Percentiles rank a stretch among this genome's conserved stretches.
phyloP scores from a whole-genome alignment of 495 filamentous ascomycete species.

The Amniculicola lignicola region DNA sequence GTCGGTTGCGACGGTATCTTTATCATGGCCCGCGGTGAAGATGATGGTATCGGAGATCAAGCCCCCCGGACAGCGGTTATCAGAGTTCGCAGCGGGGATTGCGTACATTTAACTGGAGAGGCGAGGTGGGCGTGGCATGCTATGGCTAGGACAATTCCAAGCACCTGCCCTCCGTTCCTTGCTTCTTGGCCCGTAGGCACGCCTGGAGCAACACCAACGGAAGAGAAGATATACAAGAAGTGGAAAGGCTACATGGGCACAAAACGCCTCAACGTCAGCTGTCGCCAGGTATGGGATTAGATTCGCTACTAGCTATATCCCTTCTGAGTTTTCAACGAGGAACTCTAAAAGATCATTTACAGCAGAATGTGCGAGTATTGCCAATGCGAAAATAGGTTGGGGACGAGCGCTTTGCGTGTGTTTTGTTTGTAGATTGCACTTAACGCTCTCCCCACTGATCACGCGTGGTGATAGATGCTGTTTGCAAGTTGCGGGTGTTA shows the following conservation, averaged over 20 bases:
- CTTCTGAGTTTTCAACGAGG: no score
- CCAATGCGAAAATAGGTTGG: no score
- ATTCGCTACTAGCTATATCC: no score
- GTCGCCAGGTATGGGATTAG: constrained; percentile 32
- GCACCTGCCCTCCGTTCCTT: constrained; percentile 25
- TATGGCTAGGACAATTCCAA: constrained; percentile 26
- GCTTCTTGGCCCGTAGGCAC: constrained; percentile 25
- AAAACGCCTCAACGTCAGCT: constrained; percentile 31
- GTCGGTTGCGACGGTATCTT: constrained; percentile 33
- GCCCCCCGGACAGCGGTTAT: constrained; percentile 28
- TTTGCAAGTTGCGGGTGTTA: no score
- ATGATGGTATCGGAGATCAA: constrained; percentile 13
- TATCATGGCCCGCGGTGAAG: constrained; percentile 26
- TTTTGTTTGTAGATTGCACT: no score
- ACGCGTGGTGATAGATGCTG: no score
- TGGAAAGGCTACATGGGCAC: constrained; percentile 32
- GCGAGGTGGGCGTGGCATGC: constrained; percentile 35
- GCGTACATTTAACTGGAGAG: constrained; percentile 25
- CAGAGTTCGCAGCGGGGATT: constrained; percentile 28
- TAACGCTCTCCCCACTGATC: no score
- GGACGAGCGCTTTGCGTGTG: no score
- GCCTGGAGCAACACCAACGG: constrained; percentile 12
- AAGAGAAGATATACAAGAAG: constrained; percentile 23
- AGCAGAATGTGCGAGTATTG: no score
- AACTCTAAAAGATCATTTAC: no score